A percentile compares a stretch with the other conserved stretches of the same genome.
Conservation (phyloP, 768 basidiomycete genomes). For the Boletus tylopilopsis region DNA sequence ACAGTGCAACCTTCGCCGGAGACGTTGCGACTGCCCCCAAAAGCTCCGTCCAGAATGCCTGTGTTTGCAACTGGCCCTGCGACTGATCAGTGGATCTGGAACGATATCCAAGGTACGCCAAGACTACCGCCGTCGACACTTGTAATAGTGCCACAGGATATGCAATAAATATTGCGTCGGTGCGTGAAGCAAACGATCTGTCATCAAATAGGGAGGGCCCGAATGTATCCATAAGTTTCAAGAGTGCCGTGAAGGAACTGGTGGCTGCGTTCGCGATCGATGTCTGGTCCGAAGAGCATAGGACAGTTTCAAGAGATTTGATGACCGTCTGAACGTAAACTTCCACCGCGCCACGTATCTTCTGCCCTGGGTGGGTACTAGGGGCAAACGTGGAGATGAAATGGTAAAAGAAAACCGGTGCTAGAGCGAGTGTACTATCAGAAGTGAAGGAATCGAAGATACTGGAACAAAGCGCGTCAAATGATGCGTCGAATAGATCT, state of each 20-base stretch:
- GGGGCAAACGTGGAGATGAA: slow-evolving; percentile 37
- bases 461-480: slow-evolving; percentile 38
- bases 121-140: slow-evolving; percentile 41
- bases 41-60: slow-evolving; percentile 29
- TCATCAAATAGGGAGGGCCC: slow-evolving; percentile 48
- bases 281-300: slow-evolving; percentile 5
- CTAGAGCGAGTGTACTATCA: slow-evolving; percentile 22
- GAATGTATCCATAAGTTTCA: slow-evolving; percentile 50
- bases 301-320: slow-evolving; percentile 16
- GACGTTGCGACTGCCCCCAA: slow-evolving; percentile 39
- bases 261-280: background rate
- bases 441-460: slow-evolving; percentile 6
- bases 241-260: slow-evolving; percentile 28
- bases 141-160: slow-evolving; percentile 40
- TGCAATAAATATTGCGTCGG: slow-evolving; percentile 42
- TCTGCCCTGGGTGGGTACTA: slow-evolving; percentile 13
- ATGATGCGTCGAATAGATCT: slow-evolving; percentile 50
- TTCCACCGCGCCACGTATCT: slow-evolving; percentile 9
- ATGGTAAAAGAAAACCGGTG: slow-evolving; percentile 45
- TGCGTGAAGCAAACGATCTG: slow-evolving; percentile 34
- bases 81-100: slow-evolving; percentile 5
- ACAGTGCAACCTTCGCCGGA: slow-evolving; percentile 29
- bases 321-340: slow-evolving; percentile 23
- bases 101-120: slow-evolving; percentile 45
- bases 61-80: slow-evolving; percentile 10